phyloP scores from a whole-genome alignment of 208 protist genomes.

The Herpetomonas muscarum region DNA sequence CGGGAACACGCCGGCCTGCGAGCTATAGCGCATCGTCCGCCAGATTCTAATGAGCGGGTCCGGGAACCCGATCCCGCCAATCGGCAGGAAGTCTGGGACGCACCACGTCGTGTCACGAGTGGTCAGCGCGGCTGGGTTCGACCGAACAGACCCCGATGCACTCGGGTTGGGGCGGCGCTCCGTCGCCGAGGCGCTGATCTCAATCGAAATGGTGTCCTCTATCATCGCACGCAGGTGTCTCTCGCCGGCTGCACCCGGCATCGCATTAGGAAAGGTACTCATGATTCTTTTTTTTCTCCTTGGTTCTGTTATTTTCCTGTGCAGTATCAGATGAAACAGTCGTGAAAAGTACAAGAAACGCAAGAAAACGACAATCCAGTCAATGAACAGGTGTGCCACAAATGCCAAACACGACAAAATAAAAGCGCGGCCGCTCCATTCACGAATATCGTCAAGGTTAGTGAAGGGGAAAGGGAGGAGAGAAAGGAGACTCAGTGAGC shows the following conservation, averaged over 20 bases:
- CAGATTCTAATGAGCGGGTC: conserved; percentile 59
- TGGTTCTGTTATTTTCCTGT: too few relatives aligned
- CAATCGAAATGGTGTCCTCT: conserved; percentile 55
- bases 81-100: conserved; percentile 72
- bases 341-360: too few relatives aligned
- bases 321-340: too few relatives aligned
- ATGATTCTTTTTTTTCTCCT: too few relatives aligned
- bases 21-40: conserved; percentile 63
- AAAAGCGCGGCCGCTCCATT: too few relatives aligned
- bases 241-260: conserved; percentile 1
- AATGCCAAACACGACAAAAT: too few relatives aligned
- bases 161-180: conserved; percentile 38
- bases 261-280: not conserved
- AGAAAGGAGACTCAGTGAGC: too few relatives aligned
- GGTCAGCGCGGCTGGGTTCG: conserved; percentile 55
- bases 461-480: too few relatives aligned
- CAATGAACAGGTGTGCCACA: too few relatives aligned
- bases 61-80: conserved; percentile 70
- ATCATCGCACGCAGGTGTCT: conserved; percentile 20
- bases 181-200: conserved; percentile 31
- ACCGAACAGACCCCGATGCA: conserved; percentile 49
- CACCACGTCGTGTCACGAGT: conserved; percentile 72
- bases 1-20: conserved; percentile 74
- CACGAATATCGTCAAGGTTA: too few relatives aligned
- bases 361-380: too few relatives aligned